A percentile compares a stretch with the other conserved stretches of the same genome.
Conservation (phyloP, 306 rosid species). For the Citrullus mucosospermus region DNA sequence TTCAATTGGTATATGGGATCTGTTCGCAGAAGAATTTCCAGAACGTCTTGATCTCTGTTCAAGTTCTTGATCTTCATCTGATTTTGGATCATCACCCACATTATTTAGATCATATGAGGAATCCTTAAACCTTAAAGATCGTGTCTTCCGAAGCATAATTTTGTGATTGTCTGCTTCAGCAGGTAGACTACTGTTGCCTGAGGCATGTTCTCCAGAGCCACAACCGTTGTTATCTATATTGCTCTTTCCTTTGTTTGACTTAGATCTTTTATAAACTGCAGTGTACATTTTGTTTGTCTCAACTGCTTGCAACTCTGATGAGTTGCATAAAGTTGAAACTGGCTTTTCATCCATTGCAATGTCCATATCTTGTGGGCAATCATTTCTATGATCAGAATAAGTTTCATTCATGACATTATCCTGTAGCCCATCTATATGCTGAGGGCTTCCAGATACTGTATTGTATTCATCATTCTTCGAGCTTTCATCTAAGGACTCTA, state of each 20-base stretch:
- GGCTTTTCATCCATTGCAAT: slow-evolving; percentile 21
- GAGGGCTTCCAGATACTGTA: slow-evolving; percentile 22
- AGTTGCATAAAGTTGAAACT: neutral
- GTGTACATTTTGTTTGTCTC: slow-evolving; percentile 52
- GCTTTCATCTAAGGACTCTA: slow-evolving; percentile 25
- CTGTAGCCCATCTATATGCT: slow-evolving; percentile 19
- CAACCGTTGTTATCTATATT: slow-evolving; percentile 33
- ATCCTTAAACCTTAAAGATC: slow-evolving; percentile 35
- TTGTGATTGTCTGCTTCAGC: slow-evolving; percentile 27
- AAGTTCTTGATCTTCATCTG: slow-evolving; percentile 30
- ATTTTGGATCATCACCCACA: slow-evolving; percentile 25
- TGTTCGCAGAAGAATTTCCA: slow-evolving; percentile 23
- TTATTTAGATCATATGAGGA: slow-evolving; percentile 23
- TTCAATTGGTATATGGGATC: slow-evolving; percentile 37
- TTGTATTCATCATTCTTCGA: slow-evolving; percentile 27
- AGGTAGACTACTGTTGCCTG: slow-evolving; percentile 30
- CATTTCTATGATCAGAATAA: slow-evolving; percentile 29
- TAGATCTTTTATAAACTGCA: slow-evolving; percentile 73
- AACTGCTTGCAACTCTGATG: slow-evolving; percentile 21
- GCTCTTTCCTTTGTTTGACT: slow-evolving; percentile 39
- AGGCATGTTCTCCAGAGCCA: slow-evolving; percentile 40
- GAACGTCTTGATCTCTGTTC: slow-evolving; percentile 32
- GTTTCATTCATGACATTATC: slow-evolving; percentile 20
- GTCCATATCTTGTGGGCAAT: slow-evolving; percentile 31
- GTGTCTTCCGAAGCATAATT: slow-evolving; percentile 29